phyloP scores from a whole-genome alignment of 768 basidiomycete genomes.

The Pseudohyphozyma bogoriensis region DNA sequence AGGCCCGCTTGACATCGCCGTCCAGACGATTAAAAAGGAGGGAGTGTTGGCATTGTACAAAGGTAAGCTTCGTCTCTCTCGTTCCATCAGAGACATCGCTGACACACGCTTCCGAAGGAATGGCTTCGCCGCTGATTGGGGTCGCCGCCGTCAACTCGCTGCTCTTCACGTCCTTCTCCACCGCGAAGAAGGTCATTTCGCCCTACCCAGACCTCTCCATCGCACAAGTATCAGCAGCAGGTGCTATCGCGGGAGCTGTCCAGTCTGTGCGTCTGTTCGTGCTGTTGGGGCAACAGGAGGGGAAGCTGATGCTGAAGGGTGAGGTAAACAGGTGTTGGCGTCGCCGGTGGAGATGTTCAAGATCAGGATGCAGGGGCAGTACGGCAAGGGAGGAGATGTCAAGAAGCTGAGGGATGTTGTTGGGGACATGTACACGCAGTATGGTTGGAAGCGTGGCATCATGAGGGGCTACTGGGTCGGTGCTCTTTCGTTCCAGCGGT shows the following conservation, averaged over 20 bases:
- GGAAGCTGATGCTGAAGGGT: no score
- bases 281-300: no score
- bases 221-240: conserved; percentile 68
- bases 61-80: conserved; percentile 45
- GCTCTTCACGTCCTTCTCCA: conserved; percentile 82
- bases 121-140: conserved; percentile 81
- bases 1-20: conserved; percentile 84
- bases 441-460: conserved; percentile 75
- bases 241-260: conserved; percentile 81
- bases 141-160: conserved; percentile 94
- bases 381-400: conserved; percentile 61
- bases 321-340: conserved; percentile 51
- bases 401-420: conserved; percentile 65
- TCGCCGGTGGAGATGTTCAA: conserved; percentile 98
- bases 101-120: conserved; percentile 46
- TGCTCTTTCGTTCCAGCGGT: neutral
- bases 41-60: conserved; percentile 92
- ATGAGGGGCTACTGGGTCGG: conserved; percentile 96
- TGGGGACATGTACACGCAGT: conserved; percentile 72
- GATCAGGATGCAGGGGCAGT: conserved; percentile 50
- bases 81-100: neutral
- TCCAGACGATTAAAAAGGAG: conserved; percentile 70
- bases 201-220: conserved; percentile 63
- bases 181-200: conserved; percentile 68
- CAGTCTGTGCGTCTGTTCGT: conserved; percentile 44